Evolutionary conservation across 2,329 filamentous ascomycete genomes (phyloP), one percentile per base, ranked within the genome.

Genomic region (Karstenula rhodostoma): DNA sequence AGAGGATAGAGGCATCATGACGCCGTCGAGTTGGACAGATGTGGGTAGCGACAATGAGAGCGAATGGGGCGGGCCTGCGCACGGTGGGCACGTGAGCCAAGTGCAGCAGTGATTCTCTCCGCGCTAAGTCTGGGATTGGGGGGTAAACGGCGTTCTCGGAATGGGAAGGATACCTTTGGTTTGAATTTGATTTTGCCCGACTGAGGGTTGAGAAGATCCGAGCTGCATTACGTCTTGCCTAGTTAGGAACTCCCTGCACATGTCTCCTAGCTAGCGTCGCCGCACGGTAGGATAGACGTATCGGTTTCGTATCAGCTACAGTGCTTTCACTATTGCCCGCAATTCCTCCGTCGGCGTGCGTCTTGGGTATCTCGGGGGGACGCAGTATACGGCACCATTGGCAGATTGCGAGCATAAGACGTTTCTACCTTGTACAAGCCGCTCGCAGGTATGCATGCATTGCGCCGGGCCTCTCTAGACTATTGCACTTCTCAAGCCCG

Each of bases 21-120:
- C 78, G 7, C 78, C 78, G 10, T 72, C 63, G 15, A 74, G 71
- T 25, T 80, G 78, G 78, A 77, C 76, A 42, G 77, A 80, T 58
- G 72, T 80, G 10, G 78, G 76, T 2, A 78, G 75, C 58, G 77
- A 79, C 49, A 72, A 73, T 46, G 77, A 74, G 59, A 79, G 77
- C 40, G 77, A 79, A 53, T 77, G 70, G 67, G 76, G 71, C 37
- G 73, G 72, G 29, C 63, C 63, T 0, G 67, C 56, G 4, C 61
- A 65, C 37, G 66, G 68, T 23, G 73, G 73, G 0, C 68, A 73
- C 37, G 70, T 72, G 19, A 70, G 69, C 48, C 72, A 74, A 60
- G 57, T 72, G 23, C 70, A 75, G 40, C 71, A 71, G 65, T 69
- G 64, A 58, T 48, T 10, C 13, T n/a, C 17, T 35, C 42, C n/a